Evolutionary conservation across 2,329 filamentous ascomycete species (phyloP).

Genomic region (Trichoderma pleuroti): DNA sequence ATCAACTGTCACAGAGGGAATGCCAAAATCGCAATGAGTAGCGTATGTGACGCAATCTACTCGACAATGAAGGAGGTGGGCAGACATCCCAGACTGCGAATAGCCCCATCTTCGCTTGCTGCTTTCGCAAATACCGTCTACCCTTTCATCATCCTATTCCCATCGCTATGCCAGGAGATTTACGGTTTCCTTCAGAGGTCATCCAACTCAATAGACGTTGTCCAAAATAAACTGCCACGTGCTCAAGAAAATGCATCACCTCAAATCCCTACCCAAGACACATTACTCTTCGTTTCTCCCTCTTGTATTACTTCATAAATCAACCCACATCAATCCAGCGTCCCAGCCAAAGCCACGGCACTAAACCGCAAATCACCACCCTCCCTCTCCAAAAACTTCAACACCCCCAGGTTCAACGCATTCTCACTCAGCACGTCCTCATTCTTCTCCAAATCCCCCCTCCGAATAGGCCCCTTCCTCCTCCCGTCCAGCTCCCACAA

Average conservation of each 20-base stretch:
- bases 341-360: slow-evolving; percentile 53
- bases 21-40: background rate
- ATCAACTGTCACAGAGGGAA: background rate
- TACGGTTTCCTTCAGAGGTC: background rate
- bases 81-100: background rate
- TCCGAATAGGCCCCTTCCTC: slow-evolving; percentile 53
- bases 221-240: background rate
- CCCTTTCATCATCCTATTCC: background rate
- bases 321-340: slow-evolving; percentile 40
- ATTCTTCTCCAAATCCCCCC: slow-evolving; percentile 52
- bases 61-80: background rate
- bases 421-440: slow-evolving; percentile 74
- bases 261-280: background rate
- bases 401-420: slow-evolving; percentile 66
- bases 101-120: background rate
- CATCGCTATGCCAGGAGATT: background rate
- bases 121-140: too few relatives aligned
- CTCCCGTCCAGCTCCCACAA: slow-evolving; percentile 61
- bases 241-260: background rate
- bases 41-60: background rate
- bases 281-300: background rate
- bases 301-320: background rate
- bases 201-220: background rate
- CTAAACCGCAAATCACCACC: slow-evolving; percentile 57
- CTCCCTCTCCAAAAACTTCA: slow-evolving; percentile 55